Percentiles rank a stretch among this genome's conserved stretches.
Evolutionary conservation across 1,284 basidiomycete genomes (phyloP).

Genomic region (Coriolopsis trogii): DNA sequence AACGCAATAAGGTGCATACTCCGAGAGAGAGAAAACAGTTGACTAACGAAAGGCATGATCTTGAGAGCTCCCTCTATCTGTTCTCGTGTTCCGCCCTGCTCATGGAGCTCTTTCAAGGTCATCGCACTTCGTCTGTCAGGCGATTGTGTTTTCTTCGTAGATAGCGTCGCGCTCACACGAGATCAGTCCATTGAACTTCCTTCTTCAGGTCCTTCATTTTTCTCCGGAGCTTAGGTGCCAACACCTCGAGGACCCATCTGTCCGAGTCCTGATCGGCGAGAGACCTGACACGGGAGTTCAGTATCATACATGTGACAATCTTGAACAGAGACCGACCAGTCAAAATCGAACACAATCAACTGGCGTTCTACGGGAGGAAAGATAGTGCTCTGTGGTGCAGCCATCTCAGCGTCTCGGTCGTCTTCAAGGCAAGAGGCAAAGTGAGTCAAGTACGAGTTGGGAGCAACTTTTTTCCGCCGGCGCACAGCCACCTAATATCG

Average conservation of each 20-base stretch:
- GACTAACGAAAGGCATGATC: slow-evolving; percentile 87
- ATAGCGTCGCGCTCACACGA: slow-evolving; percentile 66
- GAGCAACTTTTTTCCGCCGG: too few species aligned
- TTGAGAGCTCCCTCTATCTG: slow-evolving; percentile 81
- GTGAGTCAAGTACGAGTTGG: too few species aligned
- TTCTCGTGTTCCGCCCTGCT: slow-evolving; percentile 65
- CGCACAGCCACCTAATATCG: too few species aligned
- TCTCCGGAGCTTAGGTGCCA: slow-evolving; percentile 83
- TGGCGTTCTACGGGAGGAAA: slow-evolving; percentile 58
- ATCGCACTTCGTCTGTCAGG: slow-evolving; percentile 50
- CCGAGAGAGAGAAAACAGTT: too few species aligned
- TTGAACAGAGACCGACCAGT: slow-evolving; percentile 68
- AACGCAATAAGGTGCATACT: neutral
- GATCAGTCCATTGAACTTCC: slow-evolving; percentile 90
- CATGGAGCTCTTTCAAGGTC: slow-evolving; percentile 72
- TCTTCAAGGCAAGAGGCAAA: too few species aligned
- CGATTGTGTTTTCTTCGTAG: neutral
- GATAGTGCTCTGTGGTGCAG: too few species aligned
- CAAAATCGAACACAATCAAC: slow-evolving; percentile 95
- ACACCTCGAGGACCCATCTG: slow-evolving; percentile 93
- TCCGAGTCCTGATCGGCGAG: slow-evolving; percentile 97
- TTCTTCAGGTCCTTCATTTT: slow-evolving; percentile 77
- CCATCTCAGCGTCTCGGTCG: slow-evolving; percentile 5
- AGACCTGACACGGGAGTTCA: slow-evolving; percentile 53
- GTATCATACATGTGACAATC: neutral